Evolutionary conservation across 2,329 filamentous ascomycete species (phyloP), one percentile per base, ranked within the genome.

Genomic region (Fusarium hostae): DNA sequence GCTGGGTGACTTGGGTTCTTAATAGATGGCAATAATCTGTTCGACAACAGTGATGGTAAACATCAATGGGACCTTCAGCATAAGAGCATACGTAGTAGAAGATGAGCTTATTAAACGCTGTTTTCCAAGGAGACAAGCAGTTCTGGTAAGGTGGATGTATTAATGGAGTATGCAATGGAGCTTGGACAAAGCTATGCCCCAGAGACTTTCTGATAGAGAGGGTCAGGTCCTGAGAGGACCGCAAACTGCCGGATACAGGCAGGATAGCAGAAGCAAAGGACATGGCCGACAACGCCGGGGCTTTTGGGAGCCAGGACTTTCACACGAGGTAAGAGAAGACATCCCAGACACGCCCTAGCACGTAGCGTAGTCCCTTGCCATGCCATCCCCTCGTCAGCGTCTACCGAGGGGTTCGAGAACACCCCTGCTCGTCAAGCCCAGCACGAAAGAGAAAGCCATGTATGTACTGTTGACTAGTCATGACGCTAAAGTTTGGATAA

Each of bases 371-470:
- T 71, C 72, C 70, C 68, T 72, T 69, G 63, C 68, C 61, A 74
- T 73, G 59, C 71, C 63, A 66, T 74, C 66, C 72, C 76, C 76
- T 75, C 74, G 74, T 75, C 66, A 78, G 74, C 76, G 77, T 79
- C 77, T 79, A 78, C 78, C 78, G 78, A 79, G 71, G 77, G 75
- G 75, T 77, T 77, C 72, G 67, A 76, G 73, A 74, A 68, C 68
- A 71, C 50, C 74, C 75, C 75, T 76, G 72, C 60, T 71, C 57
- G 26, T 54, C 58, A 59, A 75, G 57, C 24, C 61, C 60, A 72
- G 66, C 70, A 72, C 63, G 47, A 71, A 69, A 74, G 55, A 72
- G 63, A 72, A 59, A 60, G 52, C 59, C 70, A 26, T 26, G 26
- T n/a, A 71, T 75, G 76, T 78, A 77, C 73, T 58, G 55, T 77